phyloP scores from a whole-genome alignment of 2,329 filamentous ascomycete species.

The Stenocarpella maydis region DNA sequence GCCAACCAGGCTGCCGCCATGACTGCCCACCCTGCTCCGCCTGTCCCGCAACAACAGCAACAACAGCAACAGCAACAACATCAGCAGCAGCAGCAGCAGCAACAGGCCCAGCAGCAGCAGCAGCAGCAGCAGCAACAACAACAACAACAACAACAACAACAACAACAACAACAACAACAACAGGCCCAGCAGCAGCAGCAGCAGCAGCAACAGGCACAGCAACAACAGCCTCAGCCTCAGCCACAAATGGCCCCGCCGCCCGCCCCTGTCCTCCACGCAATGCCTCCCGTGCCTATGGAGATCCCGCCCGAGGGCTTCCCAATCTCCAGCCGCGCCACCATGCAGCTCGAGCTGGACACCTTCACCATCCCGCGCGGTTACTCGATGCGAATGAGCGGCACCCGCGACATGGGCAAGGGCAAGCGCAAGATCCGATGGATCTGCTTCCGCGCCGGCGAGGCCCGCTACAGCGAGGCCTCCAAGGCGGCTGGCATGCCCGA shows the following conservation, averaged over 20 bases:
- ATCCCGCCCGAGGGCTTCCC: constrained; percentile 46
- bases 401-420: constrained; percentile 44
- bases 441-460: constrained; percentile 48
- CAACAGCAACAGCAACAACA: constrained; percentile 23
- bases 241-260: constrained; percentile 26
- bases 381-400: constrained; percentile 50
- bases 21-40: constrained; percentile 27
- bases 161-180: constrained; percentile 29
- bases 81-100: constrained; percentile 21
- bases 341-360: constrained; percentile 48
- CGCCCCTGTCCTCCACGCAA: constrained; percentile 24
- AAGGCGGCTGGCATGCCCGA: constrained; percentile 45
- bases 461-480: constrained; percentile 43
- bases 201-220: constrained; percentile 22
- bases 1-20: constrained; percentile 32
- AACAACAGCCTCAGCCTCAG: constrained; percentile 26
- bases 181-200: constrained; percentile 28
- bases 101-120: constrained; percentile 25
- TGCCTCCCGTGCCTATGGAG: constrained; percentile 37
- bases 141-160: constrained; percentile 27
- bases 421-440: constrained; percentile 50
- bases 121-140: constrained; percentile 28
- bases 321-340: constrained; percentile 44
- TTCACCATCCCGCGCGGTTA: constrained; percentile 49
- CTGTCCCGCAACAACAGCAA: constrained; percentile 26